Conservation (phyloP, 2,329 filamentous ascomycete genomes). For the Aschersonia sp. region DNA sequence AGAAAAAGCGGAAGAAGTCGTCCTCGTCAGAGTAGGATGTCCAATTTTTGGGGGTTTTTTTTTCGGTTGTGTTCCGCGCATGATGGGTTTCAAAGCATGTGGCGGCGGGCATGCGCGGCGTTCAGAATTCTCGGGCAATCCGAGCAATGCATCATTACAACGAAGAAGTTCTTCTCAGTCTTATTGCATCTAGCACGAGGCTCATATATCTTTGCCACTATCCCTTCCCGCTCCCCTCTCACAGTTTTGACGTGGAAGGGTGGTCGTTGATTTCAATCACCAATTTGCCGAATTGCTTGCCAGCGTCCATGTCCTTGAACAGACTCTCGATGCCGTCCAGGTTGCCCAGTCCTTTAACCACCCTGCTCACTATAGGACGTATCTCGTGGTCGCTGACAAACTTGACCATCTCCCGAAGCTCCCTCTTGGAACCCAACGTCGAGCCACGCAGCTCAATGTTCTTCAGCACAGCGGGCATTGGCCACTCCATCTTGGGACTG, state of each 20-base stretch:
- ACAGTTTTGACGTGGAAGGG: conserved; percentile 24
- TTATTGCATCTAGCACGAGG: no score
- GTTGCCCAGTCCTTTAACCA: conserved; percentile 59
- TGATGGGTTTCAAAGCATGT: not conserved
- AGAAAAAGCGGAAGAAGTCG: conserved; percentile 48
- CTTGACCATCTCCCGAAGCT: conserved; percentile 81
- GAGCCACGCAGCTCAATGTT: conserved; percentile 78
- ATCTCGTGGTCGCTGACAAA: conserved; percentile 66
- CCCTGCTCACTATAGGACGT: conserved; percentile 61
- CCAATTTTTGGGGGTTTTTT: no score
- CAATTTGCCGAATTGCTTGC: conserved; percentile 82
- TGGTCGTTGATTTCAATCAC: conserved; percentile 54
- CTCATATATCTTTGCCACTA: no score
- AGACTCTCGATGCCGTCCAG: conserved; percentile 65
- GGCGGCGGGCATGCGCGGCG: no score
- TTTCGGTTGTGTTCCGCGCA: not conserved
- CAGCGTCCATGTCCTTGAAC: conserved; percentile 79
- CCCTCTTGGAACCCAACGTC: conserved; percentile 82
- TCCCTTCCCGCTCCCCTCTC: conserved; percentile 3
- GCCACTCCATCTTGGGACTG: conserved; percentile 70
- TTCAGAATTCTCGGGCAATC: no score
- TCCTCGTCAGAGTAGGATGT: conserved; percentile 11
- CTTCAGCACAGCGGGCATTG: conserved; percentile 70
- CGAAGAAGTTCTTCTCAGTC: no score
- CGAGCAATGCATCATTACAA: no score